A percentile compares a stretch with the other conserved stretches of the same genome.
Conservation (phyloP, 106 monocot genomes). For the Gastrodia elata region DNA sequence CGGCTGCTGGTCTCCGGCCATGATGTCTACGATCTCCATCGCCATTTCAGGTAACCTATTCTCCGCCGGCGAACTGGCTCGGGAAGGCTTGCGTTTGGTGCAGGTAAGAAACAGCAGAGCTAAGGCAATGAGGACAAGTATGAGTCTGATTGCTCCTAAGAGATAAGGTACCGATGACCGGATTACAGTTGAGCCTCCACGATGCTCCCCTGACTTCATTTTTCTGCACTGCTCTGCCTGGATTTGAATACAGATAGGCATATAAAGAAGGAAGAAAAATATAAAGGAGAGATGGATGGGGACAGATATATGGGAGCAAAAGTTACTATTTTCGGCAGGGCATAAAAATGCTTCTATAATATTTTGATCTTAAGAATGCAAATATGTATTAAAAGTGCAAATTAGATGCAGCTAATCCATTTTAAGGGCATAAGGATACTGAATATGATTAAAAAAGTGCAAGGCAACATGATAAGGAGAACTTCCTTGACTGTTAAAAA, state of each 20-base stretch:
- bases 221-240: neutral
- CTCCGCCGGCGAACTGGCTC: neutral
- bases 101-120: constrained; percentile 6
- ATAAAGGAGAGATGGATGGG: neutral
- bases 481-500: too few species aligned
- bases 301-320: too few species aligned
- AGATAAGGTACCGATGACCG: constrained; percentile 3
- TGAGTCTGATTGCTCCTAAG: neutral
- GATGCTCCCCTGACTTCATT: neutral
- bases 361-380: too few species aligned
- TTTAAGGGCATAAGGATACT: too few species aligned
- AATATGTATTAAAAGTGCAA: too few species aligned
- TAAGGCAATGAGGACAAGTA: constrained; percentile 5
- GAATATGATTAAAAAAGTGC: too few species aligned
- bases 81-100: neutral
- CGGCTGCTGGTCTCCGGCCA: constrained; percentile 9
- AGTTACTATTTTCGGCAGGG: too few species aligned
- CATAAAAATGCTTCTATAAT: too few species aligned
- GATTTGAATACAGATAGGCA: neutral
- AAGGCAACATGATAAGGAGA: too few species aligned
- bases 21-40: constrained; percentile 4
- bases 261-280: neutral
- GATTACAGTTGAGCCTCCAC: neutral
- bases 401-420: too few species aligned
- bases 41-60: neutral